Base-by-base conservation (phyloP, 2,329 filamentous ascomycete genomes). In the Calonectria pseudoturangicola region DNA sequence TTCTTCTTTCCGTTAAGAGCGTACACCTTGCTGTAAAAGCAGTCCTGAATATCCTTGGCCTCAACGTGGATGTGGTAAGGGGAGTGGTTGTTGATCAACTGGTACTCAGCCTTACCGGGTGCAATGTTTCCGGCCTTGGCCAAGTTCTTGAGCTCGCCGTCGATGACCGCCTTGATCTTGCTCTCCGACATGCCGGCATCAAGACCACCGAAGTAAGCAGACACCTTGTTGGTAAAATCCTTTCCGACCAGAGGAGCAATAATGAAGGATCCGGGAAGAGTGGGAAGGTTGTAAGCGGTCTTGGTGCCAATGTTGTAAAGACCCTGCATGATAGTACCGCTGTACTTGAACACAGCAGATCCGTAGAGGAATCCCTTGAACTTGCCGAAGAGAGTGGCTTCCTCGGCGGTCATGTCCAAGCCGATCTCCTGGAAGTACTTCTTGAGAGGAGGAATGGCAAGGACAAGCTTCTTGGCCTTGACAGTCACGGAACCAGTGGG, bases 381-480 rank as follows among this genome's bases (percentile, higher is more conserved):
- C 3, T 72, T 79, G 10, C 68, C 70, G 43, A 79, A 77, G 0
- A 78, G 4, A 0, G 25, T 16, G 2, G n/a, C 47, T 3, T 78
- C 76, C 5, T 51, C 21, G 0, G 65, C 13, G 8, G 30, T 66
- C 0, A 78, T 51, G 1, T 79, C 76, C 4, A 56, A 3, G 1
- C 30, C 47, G 41, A 74, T 47, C 4, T 77, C 71, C 15, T 77
- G 13, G 0, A 77, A 13, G 9, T 71, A 75, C 13, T 51, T 54
- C 56, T 68, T 68, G 12, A 68, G 30, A 21, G 74, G 76, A 1
- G 76, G 76, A 10, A 77, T 71, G 1, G 76, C 76, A 1, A 78
- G 62, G 1, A 78, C 18, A 0, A 78, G 68, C 47, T 79, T 78
- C 21, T 72, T 74, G 0, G 76, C 76, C 0, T 65, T 48, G 28